Percentiles rank a stretch among this genome's conserved stretches.
phyloP scores from a whole-genome alignment of 495 filamentous ascomycete species.

The Penicillium chermesinum region DNA sequence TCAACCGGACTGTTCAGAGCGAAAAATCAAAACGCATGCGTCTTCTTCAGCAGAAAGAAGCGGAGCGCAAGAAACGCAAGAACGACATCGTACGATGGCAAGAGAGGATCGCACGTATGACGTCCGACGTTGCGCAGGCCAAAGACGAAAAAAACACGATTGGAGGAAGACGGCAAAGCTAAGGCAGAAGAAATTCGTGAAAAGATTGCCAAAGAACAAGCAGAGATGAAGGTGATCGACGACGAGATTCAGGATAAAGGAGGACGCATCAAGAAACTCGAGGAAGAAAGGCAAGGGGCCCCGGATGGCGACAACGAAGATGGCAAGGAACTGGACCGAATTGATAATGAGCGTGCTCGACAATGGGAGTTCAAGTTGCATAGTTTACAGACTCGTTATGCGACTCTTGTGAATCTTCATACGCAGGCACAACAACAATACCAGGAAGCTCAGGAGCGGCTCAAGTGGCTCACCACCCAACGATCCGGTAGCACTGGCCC shows the following conservation, averaged over 20 bases:
- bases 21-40: constrained; percentile 73
- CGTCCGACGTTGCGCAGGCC: constrained; percentile 41
- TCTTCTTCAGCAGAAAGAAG: constrained; percentile 56
- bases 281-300: constrained; percentile 50
- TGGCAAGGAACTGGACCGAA: constrained; percentile 44
- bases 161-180: constrained; percentile 40
- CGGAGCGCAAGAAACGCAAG: constrained; percentile 56
- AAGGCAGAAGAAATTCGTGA: constrained; percentile 47
- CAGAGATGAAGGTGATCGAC: constrained; percentile 52
- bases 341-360: constrained; percentile 54
- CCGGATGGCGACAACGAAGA: constrained; percentile 46
- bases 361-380: constrained; percentile 49
- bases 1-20: constrained; percentile 78
- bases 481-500: constrained; percentile 38
- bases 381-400: constrained; percentile 48
- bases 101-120: constrained; percentile 47
- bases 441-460: constrained; percentile 48
- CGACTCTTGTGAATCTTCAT: constrained; percentile 42
- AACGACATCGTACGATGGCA: constrained; percentile 57
- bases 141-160: constrained; percentile 41
- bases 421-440: constrained; percentile 47
- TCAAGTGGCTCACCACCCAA: constrained; percentile 46
- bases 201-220: constrained; percentile 48
- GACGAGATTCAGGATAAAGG: constrained; percentile 59
- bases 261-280: constrained; percentile 56